phyloP scores from a whole-genome alignment of 208 protist genomes.

The Acanthamoeba castellanii region DNA sequence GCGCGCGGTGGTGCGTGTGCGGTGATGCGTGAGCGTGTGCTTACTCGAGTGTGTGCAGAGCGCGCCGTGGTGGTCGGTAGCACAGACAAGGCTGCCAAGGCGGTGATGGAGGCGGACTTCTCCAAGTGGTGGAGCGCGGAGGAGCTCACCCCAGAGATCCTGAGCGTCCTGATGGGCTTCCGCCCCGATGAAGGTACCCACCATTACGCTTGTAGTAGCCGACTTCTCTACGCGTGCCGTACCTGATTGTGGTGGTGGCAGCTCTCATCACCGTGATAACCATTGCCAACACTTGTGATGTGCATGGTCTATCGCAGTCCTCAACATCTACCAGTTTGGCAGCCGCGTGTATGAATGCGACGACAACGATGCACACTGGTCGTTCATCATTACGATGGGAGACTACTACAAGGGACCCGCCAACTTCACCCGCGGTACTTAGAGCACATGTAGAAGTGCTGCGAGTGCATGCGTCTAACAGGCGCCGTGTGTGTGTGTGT shows the following conservation, averaged over 20 bases:
- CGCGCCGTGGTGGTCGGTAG: neutral
- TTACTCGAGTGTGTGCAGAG: neutral
- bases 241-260: neutral
- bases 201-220: neutral
- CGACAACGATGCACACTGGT: slow-evolving; percentile 6
- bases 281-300: neutral
- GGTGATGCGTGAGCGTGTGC: neutral
- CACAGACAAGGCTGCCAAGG: neutral
- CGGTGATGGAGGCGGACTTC: neutral
- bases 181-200: slow-evolving; percentile 7
- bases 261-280: neutral
- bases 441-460: too few relatives aligned
- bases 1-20: neutral
- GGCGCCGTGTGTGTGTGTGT: neutral
- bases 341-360: slow-evolving; percentile 40
- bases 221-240: neutral
- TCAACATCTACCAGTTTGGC: slow-evolving; percentile 50
- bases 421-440: slow-evolving; percentile 49
- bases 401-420: neutral
- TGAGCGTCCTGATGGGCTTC: slow-evolving; percentile 20
- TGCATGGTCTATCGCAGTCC: neutral
- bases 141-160: neutral
- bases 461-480: too few relatives aligned
- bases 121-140: slow-evolving; percentile 50
- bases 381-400: slow-evolving; percentile 16